Conservation (phyloP, 2,329 filamentous ascomycete species). For the Ophiostoma ulmi region DNA sequence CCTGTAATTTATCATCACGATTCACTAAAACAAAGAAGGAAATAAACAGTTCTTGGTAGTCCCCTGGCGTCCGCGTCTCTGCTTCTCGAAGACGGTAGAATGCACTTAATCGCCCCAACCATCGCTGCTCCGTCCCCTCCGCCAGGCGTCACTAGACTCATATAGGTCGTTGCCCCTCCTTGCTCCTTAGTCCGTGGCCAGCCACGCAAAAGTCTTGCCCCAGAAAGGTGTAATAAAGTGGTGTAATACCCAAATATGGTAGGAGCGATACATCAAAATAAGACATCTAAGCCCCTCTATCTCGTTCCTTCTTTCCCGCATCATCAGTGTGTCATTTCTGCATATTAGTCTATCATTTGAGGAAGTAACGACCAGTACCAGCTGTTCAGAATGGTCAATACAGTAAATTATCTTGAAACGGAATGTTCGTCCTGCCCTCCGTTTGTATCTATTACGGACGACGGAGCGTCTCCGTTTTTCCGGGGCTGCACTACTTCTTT, state of each 20-base stretch:
- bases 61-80: neutral
- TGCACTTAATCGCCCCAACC: neutral
- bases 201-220: neutral
- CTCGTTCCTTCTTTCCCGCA: neutral
- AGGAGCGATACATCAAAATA: neutral
- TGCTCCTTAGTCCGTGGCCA: neutral
- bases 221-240: neutral
- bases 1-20: neutral
- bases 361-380: neutral
- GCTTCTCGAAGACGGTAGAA: conserved; percentile 11
- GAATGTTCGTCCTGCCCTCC: neutral
- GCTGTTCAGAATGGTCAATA: neutral
- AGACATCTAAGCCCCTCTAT: neutral
- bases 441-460: neutral
- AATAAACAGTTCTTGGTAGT: neutral
- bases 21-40: neutral
- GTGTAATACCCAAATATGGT: neutral
- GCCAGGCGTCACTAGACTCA: conserved; percentile 5
- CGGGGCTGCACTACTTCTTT: neutral
- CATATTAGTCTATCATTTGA: neutral
- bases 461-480: conserved; percentile 1
- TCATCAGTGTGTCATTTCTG: neutral
- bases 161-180: conserved; percentile 20
- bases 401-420: conserved; percentile 1
- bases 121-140: neutral